Base-by-base conservation (phyloP, 768 basidiomycete genomes). In the Russula brevipes region DNA sequence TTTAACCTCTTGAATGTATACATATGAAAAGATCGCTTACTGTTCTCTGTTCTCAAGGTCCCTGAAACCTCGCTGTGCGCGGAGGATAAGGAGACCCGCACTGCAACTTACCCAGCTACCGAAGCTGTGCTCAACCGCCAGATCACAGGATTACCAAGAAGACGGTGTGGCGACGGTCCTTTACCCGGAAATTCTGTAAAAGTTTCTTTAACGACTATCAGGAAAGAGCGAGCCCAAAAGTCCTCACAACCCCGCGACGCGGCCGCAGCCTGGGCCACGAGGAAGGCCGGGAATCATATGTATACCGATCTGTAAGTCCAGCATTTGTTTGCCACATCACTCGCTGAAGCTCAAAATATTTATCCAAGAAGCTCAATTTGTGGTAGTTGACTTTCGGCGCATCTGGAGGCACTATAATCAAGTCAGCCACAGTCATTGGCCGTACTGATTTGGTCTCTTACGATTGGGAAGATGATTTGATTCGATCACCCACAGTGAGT, bases 311-410 rank as follows among this genome's bases (percentile, higher is more conserved):
- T 2, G 96, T 98, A 62, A 98, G 76, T 2, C 95, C 96, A 38
- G 93, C 94, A 69, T 98, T 98, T 31, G 95, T 98, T 7, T 81
- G 85, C 94, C 94, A 98, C 94, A 97, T 96, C 61, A 97, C 96
- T 68, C 82, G 81, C 71, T 98, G 93, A 38, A 98, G 77, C 71
- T 98, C 96, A 70, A 80, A 79, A 78, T 98, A 98, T 76, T 98
- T 98, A 70, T 81, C 69, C 39, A 98, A 75, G 80, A 99, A 98
- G 3, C 89, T 85, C 5, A 96, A 94, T n/a, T 84, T 78, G 64
- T 80, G 81, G 75, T 98, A 99, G 73, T 98, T 99, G 70, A 97
- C 87, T 75, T 85, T 94, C 7, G 76, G 78, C 7, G 93, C 87
- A 69, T 88, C 76, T 3, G 73, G 68, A 0, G 88, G 81, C 16